These are phyloP conservation scores for Fusarium heterosporum DNA, from an alignment of 2,329 filamentous ascomycete species.

Conservation along the genomic window DNA sequence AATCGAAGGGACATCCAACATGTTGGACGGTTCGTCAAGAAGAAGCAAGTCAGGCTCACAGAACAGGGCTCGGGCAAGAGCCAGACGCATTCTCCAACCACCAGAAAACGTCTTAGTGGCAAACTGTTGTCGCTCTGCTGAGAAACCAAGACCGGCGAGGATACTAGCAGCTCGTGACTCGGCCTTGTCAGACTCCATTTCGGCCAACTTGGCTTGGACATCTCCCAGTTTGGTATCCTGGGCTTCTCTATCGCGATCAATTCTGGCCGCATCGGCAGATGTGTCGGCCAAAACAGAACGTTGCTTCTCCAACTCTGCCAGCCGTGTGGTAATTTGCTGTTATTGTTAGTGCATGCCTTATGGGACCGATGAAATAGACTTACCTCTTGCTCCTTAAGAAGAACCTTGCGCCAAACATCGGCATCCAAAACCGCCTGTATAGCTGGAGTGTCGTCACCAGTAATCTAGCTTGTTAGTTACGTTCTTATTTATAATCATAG, in stretches of 20 bases:
- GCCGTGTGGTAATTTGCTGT: constrained; percentile 79
- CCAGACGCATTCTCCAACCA: constrained; percentile 99
- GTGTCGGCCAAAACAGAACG: constrained; percentile 88
- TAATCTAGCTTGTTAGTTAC: constrained; percentile 69
- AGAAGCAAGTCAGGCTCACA: constrained; percentile 96
- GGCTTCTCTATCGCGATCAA: constrained; percentile 89
- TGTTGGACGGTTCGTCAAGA: constrained; percentile 99
- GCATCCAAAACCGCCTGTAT: constrained; percentile 96
- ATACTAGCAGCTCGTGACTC: constrained; percentile 96
- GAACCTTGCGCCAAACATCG: constrained; percentile 97
- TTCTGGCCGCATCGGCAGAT: constrained; percentile 83
- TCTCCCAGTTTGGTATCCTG: constrained; percentile 92
- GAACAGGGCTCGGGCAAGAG: constrained; percentile 93
- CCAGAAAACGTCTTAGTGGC: constrained; percentile 98
- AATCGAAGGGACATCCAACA: constrained; percentile 99
- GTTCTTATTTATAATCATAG: background rate
- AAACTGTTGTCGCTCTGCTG: constrained; percentile 88
- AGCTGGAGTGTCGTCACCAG: constrained; percentile 93
- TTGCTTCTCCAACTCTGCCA: constrained; percentile 82
- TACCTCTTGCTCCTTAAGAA: constrained; percentile 88
- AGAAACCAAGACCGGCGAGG: constrained; percentile 96
- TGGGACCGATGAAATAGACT: constrained; percentile 47
- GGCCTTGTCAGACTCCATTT: constrained; percentile 99
- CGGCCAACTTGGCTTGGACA: constrained; percentile 88
- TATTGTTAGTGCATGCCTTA: constrained; percentile 47